phyloP scores from a whole-genome alignment of 305 asterid genomes.

The Solanum aculeatissimum region DNA sequence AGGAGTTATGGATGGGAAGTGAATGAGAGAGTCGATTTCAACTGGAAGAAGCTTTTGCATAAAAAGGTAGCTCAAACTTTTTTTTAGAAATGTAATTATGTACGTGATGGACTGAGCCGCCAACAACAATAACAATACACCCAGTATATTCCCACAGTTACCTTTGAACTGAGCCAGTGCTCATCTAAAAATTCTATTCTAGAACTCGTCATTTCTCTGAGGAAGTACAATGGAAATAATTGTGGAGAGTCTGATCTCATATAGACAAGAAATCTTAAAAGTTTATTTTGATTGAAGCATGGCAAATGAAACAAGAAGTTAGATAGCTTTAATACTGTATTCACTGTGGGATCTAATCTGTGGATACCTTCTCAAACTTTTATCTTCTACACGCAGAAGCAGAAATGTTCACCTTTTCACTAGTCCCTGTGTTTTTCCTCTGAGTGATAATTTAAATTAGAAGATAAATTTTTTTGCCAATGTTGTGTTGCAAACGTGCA shows the following conservation, averaged over 20 bases:
- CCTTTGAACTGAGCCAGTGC: background rate
- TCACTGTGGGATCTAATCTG: background rate
- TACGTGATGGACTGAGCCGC: background rate
- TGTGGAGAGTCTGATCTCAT: background rate
- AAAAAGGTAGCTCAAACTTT: slow-evolving; percentile 56
- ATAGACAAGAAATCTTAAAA: background rate
- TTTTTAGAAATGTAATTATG: background rate
- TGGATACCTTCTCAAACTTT: background rate
- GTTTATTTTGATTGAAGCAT: background rate
- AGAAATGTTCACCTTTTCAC: background rate
- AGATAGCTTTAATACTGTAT: background rate
- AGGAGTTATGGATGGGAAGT: slow-evolving; percentile 95
- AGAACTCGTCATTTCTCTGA: background rate
- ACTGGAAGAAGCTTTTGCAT: slow-evolving; percentile 93
- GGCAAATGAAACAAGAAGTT: background rate
- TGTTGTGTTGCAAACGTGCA: slow-evolving; percentile 15
- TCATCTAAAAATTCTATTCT: background rate
- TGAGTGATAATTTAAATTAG: background rate
- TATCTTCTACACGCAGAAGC: background rate
- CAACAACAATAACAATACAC: background rate
- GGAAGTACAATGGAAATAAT: background rate
- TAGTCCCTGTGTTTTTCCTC: background rate
- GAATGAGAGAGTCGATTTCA: slow-evolving; percentile 63
- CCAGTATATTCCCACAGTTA: background rate
- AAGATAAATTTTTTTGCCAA: background rate